Base-by-base conservation (phyloP, 164 flowering plant species). In the Taxillus chinensis region DNA sequence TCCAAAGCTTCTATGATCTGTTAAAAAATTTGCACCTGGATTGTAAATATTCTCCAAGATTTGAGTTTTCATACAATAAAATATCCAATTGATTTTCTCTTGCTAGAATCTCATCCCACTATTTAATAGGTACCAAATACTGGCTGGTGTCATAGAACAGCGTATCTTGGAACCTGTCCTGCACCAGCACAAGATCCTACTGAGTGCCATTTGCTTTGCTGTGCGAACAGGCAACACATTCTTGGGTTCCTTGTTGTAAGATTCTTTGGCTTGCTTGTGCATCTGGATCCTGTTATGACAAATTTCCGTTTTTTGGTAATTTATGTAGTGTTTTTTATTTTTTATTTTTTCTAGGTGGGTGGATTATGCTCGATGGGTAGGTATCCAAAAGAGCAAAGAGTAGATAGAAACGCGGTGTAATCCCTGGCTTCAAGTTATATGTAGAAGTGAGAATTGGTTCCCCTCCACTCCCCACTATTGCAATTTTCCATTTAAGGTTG, bases 211-310 rank as follows among this genome's bases (percentile, higher is more conserved):
- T 14, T 88, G 97, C 82, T 93, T 93, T 68, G 95, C 90, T 50
- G 92, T 88, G 58, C 70, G 98, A 61, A 93, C 98, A 3, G 97
- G 97, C 68, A 93, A 93, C 82, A 93, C 98, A 49, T 93, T 62
- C 80, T 75, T 93, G 82, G 98, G 98, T 66, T 93, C 98, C 62
- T 72, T 93, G 65, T 46, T 93, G 98, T 90, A 66, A 90, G 98
- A 54, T 59, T 70, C 50, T 39, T 60, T 50, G 13, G 27, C 14
- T 11, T 10, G 38, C 39, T 39, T n/a, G 7, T 38, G 38, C 52
- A 10, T 0, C 14, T 48, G 16, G 5, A 8, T 11, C n/a, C 15
- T 16, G 8, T 13, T 45, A 45, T 53, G 6, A 8, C 14, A 1
- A 41, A 17, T 12, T 55, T 55, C 45, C 15, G 5, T 9, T 12